Evolutionary conservation across 805 yeast genomes (phyloP).

Genomic region (Pichia eremophila): DNA sequence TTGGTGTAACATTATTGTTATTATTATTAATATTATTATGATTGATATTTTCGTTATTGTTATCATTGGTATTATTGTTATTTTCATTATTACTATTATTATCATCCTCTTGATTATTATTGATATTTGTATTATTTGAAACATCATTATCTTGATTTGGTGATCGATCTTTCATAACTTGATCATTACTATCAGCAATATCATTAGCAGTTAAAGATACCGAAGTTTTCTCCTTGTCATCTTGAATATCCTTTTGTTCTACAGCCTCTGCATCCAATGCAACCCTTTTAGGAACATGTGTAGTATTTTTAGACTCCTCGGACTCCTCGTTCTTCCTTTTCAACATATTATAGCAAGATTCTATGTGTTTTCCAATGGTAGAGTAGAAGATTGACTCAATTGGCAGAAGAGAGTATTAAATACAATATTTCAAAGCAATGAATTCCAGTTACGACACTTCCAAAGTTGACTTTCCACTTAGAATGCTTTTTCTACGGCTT

Average conservation of each 20-base stretch:
- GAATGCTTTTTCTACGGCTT: too few species aligned
- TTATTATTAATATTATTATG: background rate
- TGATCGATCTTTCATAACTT: background rate
- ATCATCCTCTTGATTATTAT: background rate
- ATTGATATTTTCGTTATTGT: background rate
- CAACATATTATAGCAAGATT: constrained; percentile 23
- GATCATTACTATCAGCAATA: background rate
- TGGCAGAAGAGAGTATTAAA: background rate
- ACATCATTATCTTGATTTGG: background rate
- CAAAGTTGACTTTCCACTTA: too few species aligned
- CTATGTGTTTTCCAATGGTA: background rate
- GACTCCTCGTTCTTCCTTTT: constrained; percentile 66
- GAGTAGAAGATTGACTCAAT: background rate
- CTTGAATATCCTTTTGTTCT: constrained; percentile 32
- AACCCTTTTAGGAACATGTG: constrained; percentile 52
- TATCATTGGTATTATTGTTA: background rate
- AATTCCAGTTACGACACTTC: background rate
- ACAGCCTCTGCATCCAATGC: constrained; percentile 59
- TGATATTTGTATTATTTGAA: background rate
- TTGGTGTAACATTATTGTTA: background rate
- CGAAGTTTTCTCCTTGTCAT: constrained; percentile 35
- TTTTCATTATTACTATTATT: background rate
- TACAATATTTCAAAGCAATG: background rate
- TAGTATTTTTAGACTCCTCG: constrained; percentile 23
- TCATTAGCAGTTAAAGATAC: constrained; percentile 20